phyloP scores from a whole-genome alignment of 2,329 filamentous ascomycete species.

The Phialophora expanda region DNA sequence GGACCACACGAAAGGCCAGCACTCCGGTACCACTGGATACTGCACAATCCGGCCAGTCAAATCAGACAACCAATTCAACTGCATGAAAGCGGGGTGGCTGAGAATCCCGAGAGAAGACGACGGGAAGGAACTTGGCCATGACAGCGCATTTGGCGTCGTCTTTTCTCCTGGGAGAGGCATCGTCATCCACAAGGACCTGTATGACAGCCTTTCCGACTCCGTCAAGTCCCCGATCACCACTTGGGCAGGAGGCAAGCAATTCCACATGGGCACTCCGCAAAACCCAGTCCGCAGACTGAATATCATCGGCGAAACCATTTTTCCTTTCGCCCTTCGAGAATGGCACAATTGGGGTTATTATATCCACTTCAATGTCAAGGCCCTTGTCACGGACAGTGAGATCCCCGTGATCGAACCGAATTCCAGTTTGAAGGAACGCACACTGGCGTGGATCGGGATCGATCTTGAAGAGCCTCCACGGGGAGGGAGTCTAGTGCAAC shows the following conservation, averaged over 20 bases:
- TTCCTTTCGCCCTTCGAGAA: background rate
- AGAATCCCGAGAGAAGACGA: background rate
- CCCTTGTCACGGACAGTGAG: background rate
- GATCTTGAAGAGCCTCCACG: no score
- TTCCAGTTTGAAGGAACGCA: background rate
- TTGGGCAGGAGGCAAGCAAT: background rate
- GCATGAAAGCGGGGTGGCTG: background rate
- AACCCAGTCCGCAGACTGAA: background rate
- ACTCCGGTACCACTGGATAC: no score
- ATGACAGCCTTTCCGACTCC: background rate
- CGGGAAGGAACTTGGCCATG: background rate
- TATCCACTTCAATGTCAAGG: background rate
- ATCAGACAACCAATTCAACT: background rate
- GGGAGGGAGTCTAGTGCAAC: background rate
- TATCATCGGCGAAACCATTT: background rate
- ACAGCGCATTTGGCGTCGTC: background rate
- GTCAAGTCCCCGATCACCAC: background rate
- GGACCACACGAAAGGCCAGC: background rate
- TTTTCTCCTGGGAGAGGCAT: background rate
- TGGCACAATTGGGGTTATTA: background rate
- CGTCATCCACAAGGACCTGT: background rate
- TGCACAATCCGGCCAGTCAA: no score
- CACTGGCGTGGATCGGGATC: background rate
- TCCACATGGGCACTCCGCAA: background rate
- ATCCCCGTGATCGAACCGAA: no score